Conservation (phyloP, 495 filamentous ascomycete genomes). For the Copromyces sp. region DNA sequence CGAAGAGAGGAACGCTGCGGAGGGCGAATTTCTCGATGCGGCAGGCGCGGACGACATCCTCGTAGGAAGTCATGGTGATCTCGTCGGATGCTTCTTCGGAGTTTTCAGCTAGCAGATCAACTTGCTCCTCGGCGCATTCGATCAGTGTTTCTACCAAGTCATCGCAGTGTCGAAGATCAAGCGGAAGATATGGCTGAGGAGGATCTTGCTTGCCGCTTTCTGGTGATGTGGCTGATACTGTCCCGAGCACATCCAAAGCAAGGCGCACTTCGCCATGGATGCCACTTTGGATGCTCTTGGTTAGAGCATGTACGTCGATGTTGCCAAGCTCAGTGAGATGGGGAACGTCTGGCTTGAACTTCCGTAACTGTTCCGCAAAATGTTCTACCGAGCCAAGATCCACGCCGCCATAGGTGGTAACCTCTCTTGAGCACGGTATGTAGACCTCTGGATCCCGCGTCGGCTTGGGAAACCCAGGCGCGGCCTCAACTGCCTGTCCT, state of each 20-base stretch:
- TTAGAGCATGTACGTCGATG: slow-evolving; percentile 87
- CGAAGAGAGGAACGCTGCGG: slow-evolving; percentile 61
- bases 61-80: slow-evolving; percentile 71
- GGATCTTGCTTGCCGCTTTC: slow-evolving; percentile 42
- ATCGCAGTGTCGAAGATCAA: slow-evolving; percentile 62
- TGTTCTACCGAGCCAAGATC: slow-evolving; percentile 49
- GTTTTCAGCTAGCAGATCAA: slow-evolving; percentile 68
- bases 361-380: slow-evolving; percentile 52
- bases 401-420: slow-evolving; percentile 55
- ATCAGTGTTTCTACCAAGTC: slow-evolving; percentile 80
- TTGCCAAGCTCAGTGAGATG: slow-evolving; percentile 67
- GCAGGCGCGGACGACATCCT: slow-evolving; percentile 72
- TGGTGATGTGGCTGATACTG: slow-evolving; percentile 53
- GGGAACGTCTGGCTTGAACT: slow-evolving; percentile 62
- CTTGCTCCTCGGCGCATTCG: slow-evolving; percentile 83
- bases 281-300: slow-evolving; percentile 83
- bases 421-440: slow-evolving; percentile 51
- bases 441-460: slow-evolving; percentile 36
- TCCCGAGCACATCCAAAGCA: slow-evolving; percentile 74
- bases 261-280: slow-evolving; percentile 79
- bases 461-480: slow-evolving; percentile 23
- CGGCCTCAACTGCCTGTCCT: slow-evolving; percentile 11
- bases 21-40: slow-evolving; percentile 59
- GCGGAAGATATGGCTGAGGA: slow-evolving; percentile 11
- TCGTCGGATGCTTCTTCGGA: slow-evolving; percentile 75